Conservation (phyloP, 2,329 filamentous ascomycete genomes). For the Penicillium rolfsii region DNA sequence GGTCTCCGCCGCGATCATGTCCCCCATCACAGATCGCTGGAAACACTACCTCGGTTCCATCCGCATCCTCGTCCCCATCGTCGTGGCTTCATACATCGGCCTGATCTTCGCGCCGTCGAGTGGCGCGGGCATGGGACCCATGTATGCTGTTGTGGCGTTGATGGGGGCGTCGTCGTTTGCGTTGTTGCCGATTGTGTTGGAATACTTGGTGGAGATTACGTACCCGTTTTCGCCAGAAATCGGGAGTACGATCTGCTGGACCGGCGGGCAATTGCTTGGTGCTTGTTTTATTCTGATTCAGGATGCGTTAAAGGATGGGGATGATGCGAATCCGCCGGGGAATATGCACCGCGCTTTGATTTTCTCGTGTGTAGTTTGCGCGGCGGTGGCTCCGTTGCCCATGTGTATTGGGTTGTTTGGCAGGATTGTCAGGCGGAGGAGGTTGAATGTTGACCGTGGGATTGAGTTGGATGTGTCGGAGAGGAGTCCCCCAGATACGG, state of each 20-base stretch:
- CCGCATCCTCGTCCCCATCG: constrained; percentile 73
- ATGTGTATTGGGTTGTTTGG: constrained; percentile 73
- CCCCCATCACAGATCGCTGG: constrained; percentile 81
- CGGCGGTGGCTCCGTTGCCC: constrained; percentile 67
- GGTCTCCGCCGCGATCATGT: constrained; percentile 72
- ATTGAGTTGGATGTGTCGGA: constrained; percentile 26
- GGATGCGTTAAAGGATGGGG: constrained; percentile 66
- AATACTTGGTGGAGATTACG: constrained; percentile 84
- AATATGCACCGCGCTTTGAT: constrained; percentile 78
- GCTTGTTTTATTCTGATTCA: constrained; percentile 82
- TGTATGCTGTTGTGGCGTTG: constrained; percentile 74
- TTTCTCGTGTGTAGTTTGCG: constrained; percentile 74
- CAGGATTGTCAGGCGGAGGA: constrained; percentile 43
- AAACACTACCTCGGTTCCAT: constrained; percentile 77
- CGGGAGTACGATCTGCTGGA: constrained; percentile 81
- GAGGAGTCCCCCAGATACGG: background rate
- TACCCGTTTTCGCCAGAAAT: constrained; percentile 87
- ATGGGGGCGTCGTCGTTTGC: constrained; percentile 80
- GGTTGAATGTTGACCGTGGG: constrained; percentile 47
- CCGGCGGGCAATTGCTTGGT: constrained; percentile 81
- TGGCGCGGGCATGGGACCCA: constrained; percentile 51
- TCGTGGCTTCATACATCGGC: constrained; percentile 72
- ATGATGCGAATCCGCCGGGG: constrained; percentile 59
- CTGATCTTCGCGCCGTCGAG: constrained; percentile 81
- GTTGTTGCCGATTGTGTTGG: constrained; percentile 80